phyloP scores from a whole-genome alignment of 352 stramenopile species.

The Globisporangium recalcitrans region DNA sequence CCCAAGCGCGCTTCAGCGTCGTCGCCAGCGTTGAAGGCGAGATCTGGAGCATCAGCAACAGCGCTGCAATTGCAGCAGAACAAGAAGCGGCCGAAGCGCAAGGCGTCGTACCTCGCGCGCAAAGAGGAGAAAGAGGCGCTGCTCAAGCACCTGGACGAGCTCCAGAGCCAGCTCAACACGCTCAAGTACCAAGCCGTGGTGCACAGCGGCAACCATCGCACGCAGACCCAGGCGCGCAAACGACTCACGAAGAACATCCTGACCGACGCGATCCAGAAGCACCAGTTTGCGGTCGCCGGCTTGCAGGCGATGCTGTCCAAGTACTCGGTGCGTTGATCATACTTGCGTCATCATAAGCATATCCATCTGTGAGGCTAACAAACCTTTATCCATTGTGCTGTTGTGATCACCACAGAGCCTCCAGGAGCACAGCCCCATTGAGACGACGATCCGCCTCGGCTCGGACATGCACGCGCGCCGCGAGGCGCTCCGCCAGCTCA shows the following conservation, averaged over 20 bases:
- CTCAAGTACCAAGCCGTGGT: conserved; percentile 18
- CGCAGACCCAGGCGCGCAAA: conserved; percentile 14
- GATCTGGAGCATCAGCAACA: too few relatives aligned
- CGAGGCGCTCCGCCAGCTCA: conserved; percentile 28
- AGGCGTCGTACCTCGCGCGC: conserved; percentile 9
- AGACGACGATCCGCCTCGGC: conserved; percentile 42
- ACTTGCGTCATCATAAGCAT: neutral
- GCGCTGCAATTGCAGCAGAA: neutral
- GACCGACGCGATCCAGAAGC: conserved; percentile 11
- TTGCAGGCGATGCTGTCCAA: conserved; percentile 17
- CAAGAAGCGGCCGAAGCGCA: conserved; percentile 14
- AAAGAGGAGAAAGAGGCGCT: conserved; percentile 33
- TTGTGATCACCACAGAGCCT: conserved; percentile 20
- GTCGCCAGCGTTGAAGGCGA: neutral
- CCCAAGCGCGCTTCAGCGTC: neutral
- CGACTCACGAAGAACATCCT: conserved; percentile 9
- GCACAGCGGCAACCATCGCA: neutral
- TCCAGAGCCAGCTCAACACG: conserved; percentile 24
- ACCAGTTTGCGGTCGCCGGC: conserved; percentile 13
- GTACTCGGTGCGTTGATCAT: conserved; percentile 14
- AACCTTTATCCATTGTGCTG: too few relatives aligned
- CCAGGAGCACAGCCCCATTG: conserved; percentile 29
- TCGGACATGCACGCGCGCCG: conserved; percentile 25
- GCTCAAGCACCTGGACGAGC: conserved; percentile 25
- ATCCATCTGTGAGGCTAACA: neutral